A percentile compares a stretch with the other conserved stretches of the same genome.
Conservation (phyloP, 306 rosid species). For the Rubus idaeus region DNA sequence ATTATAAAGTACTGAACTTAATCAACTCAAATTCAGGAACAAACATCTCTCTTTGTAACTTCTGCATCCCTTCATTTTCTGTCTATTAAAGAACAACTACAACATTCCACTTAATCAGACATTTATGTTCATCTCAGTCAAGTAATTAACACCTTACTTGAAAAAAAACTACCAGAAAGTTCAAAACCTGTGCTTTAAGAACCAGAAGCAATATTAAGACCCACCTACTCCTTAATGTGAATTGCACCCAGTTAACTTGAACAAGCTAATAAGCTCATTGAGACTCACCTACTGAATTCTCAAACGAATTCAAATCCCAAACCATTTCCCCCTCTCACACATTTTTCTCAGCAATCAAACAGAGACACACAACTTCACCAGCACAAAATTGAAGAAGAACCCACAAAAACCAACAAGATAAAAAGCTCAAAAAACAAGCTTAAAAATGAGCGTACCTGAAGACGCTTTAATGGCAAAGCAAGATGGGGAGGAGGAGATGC, state of each 20-base stretch:
- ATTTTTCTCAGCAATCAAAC: slow-evolving; percentile 16
- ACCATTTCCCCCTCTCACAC: slow-evolving; percentile 2
- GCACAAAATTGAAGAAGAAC: background rate
- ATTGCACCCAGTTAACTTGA: background rate
- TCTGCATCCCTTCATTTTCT: background rate
- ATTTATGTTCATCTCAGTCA: background rate
- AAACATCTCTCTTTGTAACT: background rate
- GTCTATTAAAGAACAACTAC: background rate
- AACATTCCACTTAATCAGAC: background rate
- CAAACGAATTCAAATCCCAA: background rate
- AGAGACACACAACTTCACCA: background rate
- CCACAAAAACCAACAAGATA: background rate
- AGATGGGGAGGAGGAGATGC: slow-evolving; percentile 47
- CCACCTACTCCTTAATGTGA: too few relatives aligned
- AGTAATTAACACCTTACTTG: background rate
- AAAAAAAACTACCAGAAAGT: background rate
- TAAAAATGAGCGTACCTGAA: slow-evolving; percentile 43
- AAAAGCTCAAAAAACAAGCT: background rate
- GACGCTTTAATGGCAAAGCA: slow-evolving; percentile 42
- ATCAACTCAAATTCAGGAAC: background rate
- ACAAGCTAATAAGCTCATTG: background rate
- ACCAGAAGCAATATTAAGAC: background rate
- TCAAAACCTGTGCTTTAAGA: background rate
- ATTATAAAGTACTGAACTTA: background rate
- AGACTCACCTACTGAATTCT: background rate